Percentiles rank a stretch among this genome's conserved stretches.
Evolutionary conservation across 2,329 filamentous ascomycete genomes (phyloP).

Genomic region (Nakataea oryzae): DNA sequence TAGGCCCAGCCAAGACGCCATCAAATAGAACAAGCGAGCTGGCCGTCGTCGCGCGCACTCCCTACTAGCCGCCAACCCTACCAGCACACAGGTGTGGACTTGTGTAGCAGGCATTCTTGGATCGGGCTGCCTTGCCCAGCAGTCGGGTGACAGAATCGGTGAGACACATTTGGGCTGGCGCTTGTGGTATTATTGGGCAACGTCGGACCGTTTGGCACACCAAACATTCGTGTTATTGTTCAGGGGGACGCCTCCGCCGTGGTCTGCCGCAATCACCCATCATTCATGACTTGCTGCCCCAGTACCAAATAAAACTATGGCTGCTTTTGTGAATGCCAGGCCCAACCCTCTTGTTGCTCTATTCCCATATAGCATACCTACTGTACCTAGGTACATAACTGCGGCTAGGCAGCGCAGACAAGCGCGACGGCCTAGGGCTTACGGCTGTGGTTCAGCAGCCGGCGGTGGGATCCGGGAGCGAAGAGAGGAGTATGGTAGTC

Average conservation of each 20-base stretch:
- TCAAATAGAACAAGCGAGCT: no score
- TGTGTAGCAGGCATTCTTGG: neutral
- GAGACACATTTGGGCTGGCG: no score
- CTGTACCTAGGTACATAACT: no score
- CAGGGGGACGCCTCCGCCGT: neutral
- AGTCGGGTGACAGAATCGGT: neutral
- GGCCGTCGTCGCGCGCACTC: neutral
- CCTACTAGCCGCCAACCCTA: neutral
- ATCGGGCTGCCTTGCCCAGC: neutral
- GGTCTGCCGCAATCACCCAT: neutral
- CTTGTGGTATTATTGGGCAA: neutral
- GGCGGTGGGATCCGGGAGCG: constrained; percentile 28
- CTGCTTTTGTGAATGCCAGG: no score
- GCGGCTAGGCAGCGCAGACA: constrained; percentile 33
- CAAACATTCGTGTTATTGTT: neutral
- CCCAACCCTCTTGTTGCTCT: no score
- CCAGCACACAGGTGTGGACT: neutral
- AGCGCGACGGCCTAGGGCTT: constrained; percentile 24
- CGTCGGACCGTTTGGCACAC: neutral
- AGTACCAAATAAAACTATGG: no score
- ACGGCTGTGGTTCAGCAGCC: constrained; percentile 25
- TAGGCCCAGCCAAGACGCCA: no score
- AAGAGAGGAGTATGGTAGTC: constrained; percentile 22
- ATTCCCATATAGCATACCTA: no score
- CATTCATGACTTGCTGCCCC: neutral